Conservation (phyloP, 495 filamentous ascomycete genomes). For the Penicillium paradoxum region DNA sequence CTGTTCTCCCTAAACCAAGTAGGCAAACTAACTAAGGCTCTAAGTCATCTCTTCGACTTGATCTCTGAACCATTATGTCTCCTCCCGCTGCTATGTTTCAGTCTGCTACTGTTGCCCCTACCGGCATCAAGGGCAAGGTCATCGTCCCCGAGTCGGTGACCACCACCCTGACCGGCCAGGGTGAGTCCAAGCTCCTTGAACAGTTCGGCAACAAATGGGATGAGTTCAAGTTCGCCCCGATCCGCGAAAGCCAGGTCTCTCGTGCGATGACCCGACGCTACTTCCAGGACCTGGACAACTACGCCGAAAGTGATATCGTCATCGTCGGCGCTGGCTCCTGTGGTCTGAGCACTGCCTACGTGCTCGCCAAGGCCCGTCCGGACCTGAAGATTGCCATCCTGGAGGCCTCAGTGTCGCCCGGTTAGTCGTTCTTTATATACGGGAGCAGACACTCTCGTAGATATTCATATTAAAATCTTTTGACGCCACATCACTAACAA, state of each 20-base stretch:
- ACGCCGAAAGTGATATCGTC: constrained; percentile 87
- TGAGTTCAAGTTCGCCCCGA: constrained; percentile 74
- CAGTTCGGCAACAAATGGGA: constrained; percentile 67
- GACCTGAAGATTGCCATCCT: constrained; percentile 90
- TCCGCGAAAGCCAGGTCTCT: constrained; percentile 85
- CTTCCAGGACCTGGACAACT: constrained; percentile 81
- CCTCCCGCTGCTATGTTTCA: constrained; percentile 60
- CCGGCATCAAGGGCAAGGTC: constrained; percentile 46
- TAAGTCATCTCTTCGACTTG: constrained; percentile 38
- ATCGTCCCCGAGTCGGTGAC: constrained; percentile 35
- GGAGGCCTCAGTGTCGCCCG: constrained; percentile 79
- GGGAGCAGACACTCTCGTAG: not conserved
- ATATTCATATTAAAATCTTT: not conserved
- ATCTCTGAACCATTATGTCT: constrained; percentile 58
- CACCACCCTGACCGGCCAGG: constrained; percentile 31
- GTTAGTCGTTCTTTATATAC: constrained; percentile 18
- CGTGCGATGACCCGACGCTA: constrained; percentile 90
- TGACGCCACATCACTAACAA: not conserved
- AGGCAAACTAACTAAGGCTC: constrained; percentile 28
- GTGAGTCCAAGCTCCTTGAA: constrained; percentile 50
- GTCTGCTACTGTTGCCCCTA: constrained; percentile 31
- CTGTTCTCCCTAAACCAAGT: constrained; percentile 24
- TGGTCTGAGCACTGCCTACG: constrained; percentile 78
- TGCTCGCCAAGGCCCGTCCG: constrained; percentile 75
- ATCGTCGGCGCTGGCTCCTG: constrained; percentile 87